Evolutionary conservation across 371 early-diverging fungal species (phyloP), one percentile per base, ranked within the genome.

Genomic region (Smittium mucronatum): DNA sequence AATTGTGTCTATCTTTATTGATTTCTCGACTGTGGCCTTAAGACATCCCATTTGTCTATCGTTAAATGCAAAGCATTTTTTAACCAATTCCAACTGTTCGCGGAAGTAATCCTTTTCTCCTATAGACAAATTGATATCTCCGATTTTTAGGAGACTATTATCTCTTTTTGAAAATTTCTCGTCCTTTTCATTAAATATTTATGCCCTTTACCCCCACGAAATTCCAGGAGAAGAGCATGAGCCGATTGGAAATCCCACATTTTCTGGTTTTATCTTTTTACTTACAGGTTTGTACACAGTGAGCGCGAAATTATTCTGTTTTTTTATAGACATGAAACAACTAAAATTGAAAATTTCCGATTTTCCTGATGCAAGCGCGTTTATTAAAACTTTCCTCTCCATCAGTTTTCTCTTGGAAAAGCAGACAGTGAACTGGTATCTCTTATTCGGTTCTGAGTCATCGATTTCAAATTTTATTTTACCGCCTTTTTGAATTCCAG

Each of bases 1-100:
- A 1, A 71, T 58, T n/a, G 71, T 67, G n/a, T 66, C 69, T 29
- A 71, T 34, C n/a, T 29, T 69, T 66, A 26, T 57, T 25, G 68
- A 69, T 17, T 28, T 11, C 34, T 71, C 71, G 5, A 69, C 34
- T 1, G 29, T 30, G 5, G 72, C 1, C 17, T 58, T 36, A 2
- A 71, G 34, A n/a, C 57, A 71, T 5, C 71, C 71, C 69, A 71
- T 58, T 16, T 68, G 26, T 31, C 15, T 8, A 25, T 31, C 15
- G 1, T 34, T 28, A 58, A 67, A 71, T 5, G 71, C 71, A 71
- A 68, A 71, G 26, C 28, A 63, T 21, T 30, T 2, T 2, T 71
- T 21, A 2, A 64, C 57, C n/a, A 16, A 17, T 5, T 1, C 1
- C 11, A 71, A 36, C 16, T 15, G 1, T 2, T 29, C 28, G 1